Evolutionary conservation across 2,329 filamentous ascomycete genomes (phyloP).

Genomic region (Nemania serpens): DNA sequence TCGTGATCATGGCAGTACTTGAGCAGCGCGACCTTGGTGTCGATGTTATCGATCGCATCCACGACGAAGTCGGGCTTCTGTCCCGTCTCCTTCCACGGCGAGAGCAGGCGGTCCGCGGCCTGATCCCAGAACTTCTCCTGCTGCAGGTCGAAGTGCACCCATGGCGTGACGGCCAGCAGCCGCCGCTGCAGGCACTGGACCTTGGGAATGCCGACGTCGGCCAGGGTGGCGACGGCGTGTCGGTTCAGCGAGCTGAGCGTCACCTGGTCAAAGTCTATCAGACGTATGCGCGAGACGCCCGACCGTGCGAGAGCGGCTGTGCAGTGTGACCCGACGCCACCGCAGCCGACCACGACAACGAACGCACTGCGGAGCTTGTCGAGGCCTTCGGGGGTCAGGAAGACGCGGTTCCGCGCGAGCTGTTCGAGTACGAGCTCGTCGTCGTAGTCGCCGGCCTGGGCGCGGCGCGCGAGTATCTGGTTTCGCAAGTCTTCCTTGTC

Average conservation of each 20-base stretch:
- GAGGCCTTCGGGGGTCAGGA: slow-evolving; percentile 82
- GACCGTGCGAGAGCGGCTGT: slow-evolving; percentile 84
- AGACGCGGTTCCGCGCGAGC: slow-evolving; percentile 88
- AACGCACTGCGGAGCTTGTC: slow-evolving; percentile 79
- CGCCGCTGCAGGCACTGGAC: slow-evolving; percentile 81
- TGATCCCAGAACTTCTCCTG: slow-evolving; percentile 80
- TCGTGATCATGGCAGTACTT: slow-evolving; percentile 82
- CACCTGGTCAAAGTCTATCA: slow-evolving; percentile 98
- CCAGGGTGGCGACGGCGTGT: slow-evolving; percentile 92
- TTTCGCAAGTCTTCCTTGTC: slow-evolving; percentile 68
- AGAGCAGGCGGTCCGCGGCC: slow-evolving; percentile 69
- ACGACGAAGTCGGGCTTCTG: slow-evolving; percentile 84
- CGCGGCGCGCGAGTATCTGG: slow-evolving; percentile 61
- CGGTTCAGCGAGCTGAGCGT: slow-evolving; percentile 91
- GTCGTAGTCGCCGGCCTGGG: slow-evolving; percentile 67
- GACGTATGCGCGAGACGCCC: slow-evolving; percentile 82
- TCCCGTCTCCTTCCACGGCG: slow-evolving; percentile 63
- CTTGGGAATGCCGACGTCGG: slow-evolving; percentile 91
- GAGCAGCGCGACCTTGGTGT: slow-evolving; percentile 89
- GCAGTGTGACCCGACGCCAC: slow-evolving; percentile 93
- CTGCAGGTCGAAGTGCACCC: slow-evolving; percentile 85
- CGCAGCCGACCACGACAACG: slow-evolving; percentile 88
- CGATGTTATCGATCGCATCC: slow-evolving; percentile 98
- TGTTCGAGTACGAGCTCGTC: slow-evolving; percentile 91
- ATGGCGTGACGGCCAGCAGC: slow-evolving; percentile 85